Base-by-base conservation (phyloP, 768 basidiomycete genomes). In the Tulasnella sp. region DNA sequence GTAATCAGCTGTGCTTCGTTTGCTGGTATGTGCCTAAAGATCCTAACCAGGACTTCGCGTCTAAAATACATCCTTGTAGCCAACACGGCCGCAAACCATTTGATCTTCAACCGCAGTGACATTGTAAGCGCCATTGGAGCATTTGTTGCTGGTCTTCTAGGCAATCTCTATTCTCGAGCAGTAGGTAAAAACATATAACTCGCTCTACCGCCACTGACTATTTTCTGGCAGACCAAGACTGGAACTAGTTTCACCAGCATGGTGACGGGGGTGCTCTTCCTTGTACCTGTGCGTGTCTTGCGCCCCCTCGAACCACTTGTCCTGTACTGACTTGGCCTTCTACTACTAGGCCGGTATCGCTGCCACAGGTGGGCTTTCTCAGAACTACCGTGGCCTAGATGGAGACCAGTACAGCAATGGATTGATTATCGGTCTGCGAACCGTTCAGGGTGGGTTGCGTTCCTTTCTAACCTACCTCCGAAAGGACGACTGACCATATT, bases 231-330 rank as follows among this genome's bases (percentile, higher is more conserved):
- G 75, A 76, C 75, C 31, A 69, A 40, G 19, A 76, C 64, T 0
- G 93, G 93, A 9, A 94, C 93, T 3, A 93, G 93, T 25, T 95
- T 95, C 83, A 93, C 93, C 12, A 90, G 90, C 1, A 96, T 96
- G 94, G 92, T 94, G 52, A 92, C 93, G 34, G 93, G 93, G 49
- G 93, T 96, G 6, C 82, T 94, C 78, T 93, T 96, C 83, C 84
- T 95, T 77, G 93, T 96, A 34, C 94, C 94, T 15, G 93, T 94
- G 81, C 82, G 91, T 25, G 71, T 79, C 42, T 67, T 76, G 15
- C 29, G 78, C n/a, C 25, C 22, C 54, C 64, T 3, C 11, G 70
- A 6, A 12, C 54, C 31, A 29, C 3, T 25, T 29, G 22, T 29
- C 22, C 45, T 34, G 8, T 54, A 54, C 17, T 71, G 54, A 42